Base-by-base conservation (phyloP, 352 stramenopile genomes). In the Phytophthora tentaculata region DNA sequence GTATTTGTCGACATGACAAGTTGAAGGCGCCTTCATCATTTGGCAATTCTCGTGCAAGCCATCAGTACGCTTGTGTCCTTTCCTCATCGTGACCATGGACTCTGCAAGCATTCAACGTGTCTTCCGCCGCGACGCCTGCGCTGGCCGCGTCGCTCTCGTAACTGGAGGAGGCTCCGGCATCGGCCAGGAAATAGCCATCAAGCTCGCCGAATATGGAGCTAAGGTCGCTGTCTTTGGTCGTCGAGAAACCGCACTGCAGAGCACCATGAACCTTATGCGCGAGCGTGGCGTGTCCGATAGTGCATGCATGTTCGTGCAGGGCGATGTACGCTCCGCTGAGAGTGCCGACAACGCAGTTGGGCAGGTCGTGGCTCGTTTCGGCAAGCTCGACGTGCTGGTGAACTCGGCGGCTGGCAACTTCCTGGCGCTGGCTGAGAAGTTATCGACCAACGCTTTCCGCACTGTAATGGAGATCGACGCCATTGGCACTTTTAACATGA, bases 401-500 rank as follows among this genome's bases (percentile, higher is more conserved):
- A 99, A 99, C 75, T 86, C 89, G 32, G 96, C 96, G 0, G 96
- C 96, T 0, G 96, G 96, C 56, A 99, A 99, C 73, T 99, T 99
- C 77, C 65, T 99, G 45, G 78, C 83, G 50, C 66, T 89, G 29
- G 92, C 92, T 5, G 86, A 97, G 48, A 84, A 91, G 56, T 70
- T 99, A 32, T 94, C 77, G 41, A 95, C 92, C 3, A 98, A 98
- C 73, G 96, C 90, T 53, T 98, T 98, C 77, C 91, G 90, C 56
- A 99, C 97, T 8, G 96, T 99, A 5, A 91, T 99, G 81, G 95
- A 98, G 62, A 99, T 99, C 65, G 97, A 99, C 79, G 76, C 94
- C 14, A 81, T 98, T 28, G 97, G 96, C 24, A 98, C 95, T 19
- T 99, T 98, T 77, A 98, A 99, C 75, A 98, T 99, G 93, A 94